A percentile compares a stretch with the other conserved stretches of the same genome.
Conservation (phyloP, 371 early-diverging fungal species). For the Apophysomyces elegans region DNA sequence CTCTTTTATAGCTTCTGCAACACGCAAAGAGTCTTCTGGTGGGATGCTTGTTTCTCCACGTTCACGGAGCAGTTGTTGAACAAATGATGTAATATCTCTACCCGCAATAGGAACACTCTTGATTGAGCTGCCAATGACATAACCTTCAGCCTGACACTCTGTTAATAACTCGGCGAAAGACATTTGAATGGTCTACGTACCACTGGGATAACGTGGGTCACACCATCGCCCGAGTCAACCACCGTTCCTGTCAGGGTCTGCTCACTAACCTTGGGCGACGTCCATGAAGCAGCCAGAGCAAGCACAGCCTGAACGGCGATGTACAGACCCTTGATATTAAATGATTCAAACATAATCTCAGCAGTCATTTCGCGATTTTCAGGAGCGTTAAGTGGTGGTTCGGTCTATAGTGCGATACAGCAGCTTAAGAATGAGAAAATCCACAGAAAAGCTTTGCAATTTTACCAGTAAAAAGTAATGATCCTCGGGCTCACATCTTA, state of each 20-base stretch:
- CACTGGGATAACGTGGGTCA: constrained; percentile 98
- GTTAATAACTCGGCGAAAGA: not conserved
- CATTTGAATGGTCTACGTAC: constrained; percentile 46
- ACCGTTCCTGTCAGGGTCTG: constrained; percentile 96
- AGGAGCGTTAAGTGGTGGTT: constrained; percentile 90
- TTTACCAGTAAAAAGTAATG: constrained; percentile 88
- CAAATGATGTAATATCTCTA: constrained; percentile 95
- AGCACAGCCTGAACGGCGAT: constrained; percentile 95
- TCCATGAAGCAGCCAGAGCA: constrained; percentile 91
- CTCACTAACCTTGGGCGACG: constrained; percentile 73
- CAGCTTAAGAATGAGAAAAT: not conserved
- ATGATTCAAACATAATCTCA: constrained; percentile 93
- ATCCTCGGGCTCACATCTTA: constrained; percentile 98
- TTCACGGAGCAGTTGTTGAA: constrained; percentile 95
- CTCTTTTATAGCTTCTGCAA: constrained; percentile 95
- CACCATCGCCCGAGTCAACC: constrained; percentile 85
- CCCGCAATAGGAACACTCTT: constrained; percentile 99
- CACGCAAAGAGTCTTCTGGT: constrained; percentile 93
- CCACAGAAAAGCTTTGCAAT: not conserved
- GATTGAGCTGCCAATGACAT: constrained; percentile 96
- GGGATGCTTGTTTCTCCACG: constrained; percentile 93
- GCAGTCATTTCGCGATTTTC: constrained; percentile 95
- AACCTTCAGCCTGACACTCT: constrained; percentile 87
- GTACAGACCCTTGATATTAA: constrained; percentile 88
- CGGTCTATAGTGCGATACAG: constrained; percentile 59